Base-by-base conservation (phyloP, 208 protist genomes). In the Trypanosoma congolense region DNA sequence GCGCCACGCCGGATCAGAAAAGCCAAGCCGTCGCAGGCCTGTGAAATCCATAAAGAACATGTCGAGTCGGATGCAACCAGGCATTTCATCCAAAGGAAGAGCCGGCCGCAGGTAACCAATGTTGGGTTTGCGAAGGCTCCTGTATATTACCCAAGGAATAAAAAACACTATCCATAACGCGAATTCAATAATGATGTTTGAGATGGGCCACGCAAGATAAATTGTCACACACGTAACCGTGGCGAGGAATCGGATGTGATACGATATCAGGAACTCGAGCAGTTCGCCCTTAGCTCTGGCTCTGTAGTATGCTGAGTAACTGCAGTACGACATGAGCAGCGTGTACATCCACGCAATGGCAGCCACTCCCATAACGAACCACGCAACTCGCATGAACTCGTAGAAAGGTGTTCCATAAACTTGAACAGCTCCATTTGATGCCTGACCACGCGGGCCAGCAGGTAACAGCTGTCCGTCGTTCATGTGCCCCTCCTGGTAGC, bases 11-110 rank as follows among this genome's bases (percentile, higher is more conserved):
- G 65, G 50, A 3, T 76, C 74, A 8, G 86, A 93, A 57, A 93
- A 89, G 24, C 86, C 86, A 3, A 84, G 49, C 4, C 86, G 79
- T 65, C 75, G 74, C 2, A 87, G 21, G 33, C 90, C 77, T 16
- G 77, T 61, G 47, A 87, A 83, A 52, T 93, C 86, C 71, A 82
- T 88, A 65, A 93, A 90, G 64, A 90, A 93, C 86, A 89, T 88
- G 56, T 93, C 86, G 8, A 73, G 66, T 3, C 86, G 76, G 36
- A 93, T 85, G 49, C 66, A 89, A 26, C 74, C 75, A n/a, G 86
- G 86, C 43, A 90, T 51, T 61, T 93, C 41, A 43, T 75, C 63
- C 10, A 80, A 58, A 19, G 79, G 82, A 58, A 93, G 63, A 10
- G 66, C 69, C 5, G 86, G 86, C 21, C 86, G 86, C 48, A 82